Evolutionary conservation across 108 stramenopile species (phyloP).

Genomic region (Schizochytrium sp.): DNA sequence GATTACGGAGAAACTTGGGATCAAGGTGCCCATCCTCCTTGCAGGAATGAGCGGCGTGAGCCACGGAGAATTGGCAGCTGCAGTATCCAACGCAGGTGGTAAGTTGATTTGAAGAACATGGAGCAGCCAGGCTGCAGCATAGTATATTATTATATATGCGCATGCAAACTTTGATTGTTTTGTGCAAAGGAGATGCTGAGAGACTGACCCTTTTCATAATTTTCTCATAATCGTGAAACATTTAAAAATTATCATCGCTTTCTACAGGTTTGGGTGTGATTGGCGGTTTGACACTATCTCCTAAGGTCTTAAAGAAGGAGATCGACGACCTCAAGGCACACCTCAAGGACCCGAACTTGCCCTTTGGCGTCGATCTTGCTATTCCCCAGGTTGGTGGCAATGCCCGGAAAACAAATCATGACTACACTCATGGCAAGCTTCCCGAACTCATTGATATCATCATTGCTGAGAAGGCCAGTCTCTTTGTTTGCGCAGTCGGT

Average conservation of each 20-base stretch:
- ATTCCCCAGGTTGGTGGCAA: constrained; percentile 41
- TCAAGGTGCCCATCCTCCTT: constrained; percentile 44
- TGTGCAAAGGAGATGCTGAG: not conserved
- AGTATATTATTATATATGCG: not conserved
- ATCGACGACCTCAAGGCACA: constrained; percentile 54
- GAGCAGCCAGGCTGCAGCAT: not conserved
- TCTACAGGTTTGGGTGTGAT: constrained; percentile 14
- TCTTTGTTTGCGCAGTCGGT: constrained; percentile 43
- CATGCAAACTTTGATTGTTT: not conserved
- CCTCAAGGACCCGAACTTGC: constrained; percentile 22
- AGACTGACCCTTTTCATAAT: not conserved
- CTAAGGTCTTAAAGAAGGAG: constrained; percentile 55
- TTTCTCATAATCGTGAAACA: not conserved
- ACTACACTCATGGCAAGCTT: constrained; percentile 57
- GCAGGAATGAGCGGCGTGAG: constrained; percentile 51
- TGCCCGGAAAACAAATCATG: constrained; percentile 52
- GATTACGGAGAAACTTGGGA: constrained; percentile 53
- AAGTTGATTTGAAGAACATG: not conserved
- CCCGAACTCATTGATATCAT: constrained; percentile 46
- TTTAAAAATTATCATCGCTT: not conserved
- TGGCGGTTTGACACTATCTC: constrained; percentile 55
- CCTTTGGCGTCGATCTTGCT: constrained; percentile 57
- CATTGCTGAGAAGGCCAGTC: constrained; percentile 37
- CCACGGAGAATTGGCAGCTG: constrained; percentile 38
- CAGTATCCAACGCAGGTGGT: constrained; percentile 50